A percentile compares a stretch with the other conserved stretches of the same genome.
Evolutionary conservation across 75 land plant species (phyloP).

Genomic region (Pinus taeda): DNA sequence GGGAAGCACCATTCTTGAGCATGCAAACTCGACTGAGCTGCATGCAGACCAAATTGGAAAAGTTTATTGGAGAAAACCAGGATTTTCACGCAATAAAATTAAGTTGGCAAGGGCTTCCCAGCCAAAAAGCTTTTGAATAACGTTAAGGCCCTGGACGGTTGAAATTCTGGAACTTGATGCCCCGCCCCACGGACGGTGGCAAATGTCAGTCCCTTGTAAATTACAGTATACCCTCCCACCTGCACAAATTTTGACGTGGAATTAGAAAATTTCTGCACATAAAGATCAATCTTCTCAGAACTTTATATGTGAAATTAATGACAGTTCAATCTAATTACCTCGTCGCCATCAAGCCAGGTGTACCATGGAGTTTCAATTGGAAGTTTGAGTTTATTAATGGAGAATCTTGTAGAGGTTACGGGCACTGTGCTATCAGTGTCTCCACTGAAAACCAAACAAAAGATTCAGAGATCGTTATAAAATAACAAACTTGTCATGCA

Average conservation of each 20-base stretch:
- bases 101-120: too few relatives aligned
- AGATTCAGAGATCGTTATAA: too few relatives aligned
- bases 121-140: constrained; percentile 1
- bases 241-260: background rate
- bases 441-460: constrained; percentile 37
- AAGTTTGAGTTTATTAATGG: constrained; percentile 19
- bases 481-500: background rate
- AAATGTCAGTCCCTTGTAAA: constrained; percentile 43
- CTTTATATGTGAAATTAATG: background rate
- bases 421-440: constrained; percentile 49
- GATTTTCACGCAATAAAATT: too few relatives aligned
- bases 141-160: background rate
- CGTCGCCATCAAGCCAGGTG: constrained; percentile 20
- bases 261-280: background rate
- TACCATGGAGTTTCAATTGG: constrained; percentile 33
- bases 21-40: too few relatives aligned
- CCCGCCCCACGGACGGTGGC: constrained; percentile 70
- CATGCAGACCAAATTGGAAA: too few relatives aligned
- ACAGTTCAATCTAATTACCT: background rate
- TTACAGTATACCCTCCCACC: constrained; percentile 54
- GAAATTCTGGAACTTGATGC: constrained; percentile 58
- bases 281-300: constrained; percentile 19
- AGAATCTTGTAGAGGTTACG: constrained; percentile 27
- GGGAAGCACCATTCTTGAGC: too few relatives aligned
- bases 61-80: too few relatives aligned